Conservation (phyloP, 352 stramenopile species). For the Hyaloperonospora arabidopsidis region DNA sequence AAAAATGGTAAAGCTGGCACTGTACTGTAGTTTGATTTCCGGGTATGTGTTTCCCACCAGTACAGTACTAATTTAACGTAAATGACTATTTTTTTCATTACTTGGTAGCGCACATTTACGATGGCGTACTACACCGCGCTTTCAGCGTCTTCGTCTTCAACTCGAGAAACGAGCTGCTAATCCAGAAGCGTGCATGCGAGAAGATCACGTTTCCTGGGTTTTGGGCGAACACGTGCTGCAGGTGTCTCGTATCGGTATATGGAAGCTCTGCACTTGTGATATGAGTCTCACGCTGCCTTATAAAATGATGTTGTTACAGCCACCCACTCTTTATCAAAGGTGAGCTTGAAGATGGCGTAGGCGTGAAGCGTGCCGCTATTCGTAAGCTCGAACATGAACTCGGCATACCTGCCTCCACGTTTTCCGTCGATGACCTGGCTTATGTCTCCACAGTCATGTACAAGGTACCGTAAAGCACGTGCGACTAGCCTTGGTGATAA, state of each 20-base stretch:
- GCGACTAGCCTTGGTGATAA: not conserved
- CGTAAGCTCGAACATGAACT: constrained; percentile 98
- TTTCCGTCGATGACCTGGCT: constrained; percentile 86
- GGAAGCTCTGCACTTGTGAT: too few species aligned
- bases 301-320: constrained; percentile 22
- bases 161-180: constrained; percentile 74
- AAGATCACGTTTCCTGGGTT: constrained; percentile 99
- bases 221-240: constrained; percentile 99
- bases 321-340: constrained; percentile 92
- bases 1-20: constrained; percentile 47
- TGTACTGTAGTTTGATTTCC: too few species aligned
- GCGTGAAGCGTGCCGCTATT: constrained; percentile 91
- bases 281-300: not conserved
- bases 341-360: constrained; percentile 75
- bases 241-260: constrained; percentile 19
- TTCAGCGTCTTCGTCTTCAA: constrained; percentile 87
- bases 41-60: too few species aligned
- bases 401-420: constrained; percentile 85
- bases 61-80: too few species aligned
- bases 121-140: constrained; percentile 71
- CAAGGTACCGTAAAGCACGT: constrained; percentile 60
- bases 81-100: too few species aligned
- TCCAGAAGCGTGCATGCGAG: constrained; percentile 87
- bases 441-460: constrained; percentile 98
- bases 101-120: constrained; percentile 55